phyloP scores from a whole-genome alignment of 1,284 basidiomycete genomes.

The Fomitopsis schrenkii region DNA sequence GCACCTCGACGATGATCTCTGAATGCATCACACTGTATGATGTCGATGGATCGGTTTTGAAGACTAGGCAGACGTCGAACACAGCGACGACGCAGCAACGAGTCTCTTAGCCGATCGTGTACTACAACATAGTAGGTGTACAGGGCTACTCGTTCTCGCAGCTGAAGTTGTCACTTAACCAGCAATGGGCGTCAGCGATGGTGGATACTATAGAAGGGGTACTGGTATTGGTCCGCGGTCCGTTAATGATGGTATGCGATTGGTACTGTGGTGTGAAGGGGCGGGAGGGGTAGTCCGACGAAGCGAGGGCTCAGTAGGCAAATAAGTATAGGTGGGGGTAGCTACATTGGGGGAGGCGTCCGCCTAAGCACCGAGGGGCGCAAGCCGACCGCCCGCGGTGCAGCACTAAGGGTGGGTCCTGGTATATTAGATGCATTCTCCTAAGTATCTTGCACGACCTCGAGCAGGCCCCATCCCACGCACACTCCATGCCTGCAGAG shows the following conservation, averaged over 20 bases:
- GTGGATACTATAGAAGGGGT: not conserved
- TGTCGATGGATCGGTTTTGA: too few species aligned
- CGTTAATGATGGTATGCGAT: not conserved
- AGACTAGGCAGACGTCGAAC: too few species aligned
- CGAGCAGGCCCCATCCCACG: not conserved
- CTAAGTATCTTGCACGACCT: not conserved
- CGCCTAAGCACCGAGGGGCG: not conserved
- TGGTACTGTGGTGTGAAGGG: not conserved
- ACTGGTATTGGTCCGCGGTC: not conserved
- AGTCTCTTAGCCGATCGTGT: too few species aligned
- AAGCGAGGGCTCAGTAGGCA: not conserved
- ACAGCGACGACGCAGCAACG: too few species aligned
- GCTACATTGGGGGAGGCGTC: not conserved
- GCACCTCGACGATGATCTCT: too few species aligned
- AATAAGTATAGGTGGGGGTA: not conserved
- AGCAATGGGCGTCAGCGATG: not conserved
- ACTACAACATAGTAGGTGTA: too few species aligned
- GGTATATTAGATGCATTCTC: not conserved
- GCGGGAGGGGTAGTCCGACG: not conserved
- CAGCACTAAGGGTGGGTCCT: not conserved
- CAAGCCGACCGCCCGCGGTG: not conserved
- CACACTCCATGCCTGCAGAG: not conserved
- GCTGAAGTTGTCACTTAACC: not conserved
- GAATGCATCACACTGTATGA: too few species aligned
- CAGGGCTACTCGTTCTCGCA: too few species aligned